Evolutionary conservation across 257 asterid species (phyloP).

Genomic region (Solanum virginianum): DNA sequence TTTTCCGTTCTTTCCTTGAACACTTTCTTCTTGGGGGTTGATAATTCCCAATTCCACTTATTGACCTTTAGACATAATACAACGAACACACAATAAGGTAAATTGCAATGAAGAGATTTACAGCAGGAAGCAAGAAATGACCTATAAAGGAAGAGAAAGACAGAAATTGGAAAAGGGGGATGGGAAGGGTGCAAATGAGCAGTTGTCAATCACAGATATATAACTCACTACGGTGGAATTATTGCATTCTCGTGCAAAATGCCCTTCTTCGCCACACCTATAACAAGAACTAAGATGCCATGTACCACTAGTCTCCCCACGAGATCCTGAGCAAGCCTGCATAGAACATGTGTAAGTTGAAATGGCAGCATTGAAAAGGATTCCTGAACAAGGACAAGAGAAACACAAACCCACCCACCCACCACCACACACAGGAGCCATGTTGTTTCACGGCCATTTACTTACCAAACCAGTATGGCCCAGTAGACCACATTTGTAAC

Average conservation of each 20-base stretch:
- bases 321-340: conserved; percentile 53
- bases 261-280: conserved; percentile 70
- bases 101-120: not conserved
- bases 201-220: not conserved
- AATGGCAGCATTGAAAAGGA: not conserved
- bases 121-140: not conserved
- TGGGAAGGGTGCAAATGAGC: not conserved
- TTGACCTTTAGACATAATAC: conserved; percentile 26
- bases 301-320: conserved; percentile 20
- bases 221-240: conserved; percentile 30
- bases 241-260: conserved; percentile 92
- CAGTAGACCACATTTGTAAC: conserved; percentile 77
- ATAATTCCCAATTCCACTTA: conserved; percentile 46
- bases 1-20: conserved; percentile 31
- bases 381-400: not conserved
- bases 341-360: not conserved
- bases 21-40: conserved; percentile 50
- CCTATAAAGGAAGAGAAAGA: not conserved
- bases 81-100: not conserved
- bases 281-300: conserved; percentile 43
- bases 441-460: not conserved
- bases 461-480: conserved; percentile 79
- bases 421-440: not conserved
- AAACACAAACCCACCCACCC: not conserved
- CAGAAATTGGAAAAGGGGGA: not conserved